Conservation (phyloP, 2,329 filamentous ascomycete species). For the Cadophora luteo-olivacea region DNA sequence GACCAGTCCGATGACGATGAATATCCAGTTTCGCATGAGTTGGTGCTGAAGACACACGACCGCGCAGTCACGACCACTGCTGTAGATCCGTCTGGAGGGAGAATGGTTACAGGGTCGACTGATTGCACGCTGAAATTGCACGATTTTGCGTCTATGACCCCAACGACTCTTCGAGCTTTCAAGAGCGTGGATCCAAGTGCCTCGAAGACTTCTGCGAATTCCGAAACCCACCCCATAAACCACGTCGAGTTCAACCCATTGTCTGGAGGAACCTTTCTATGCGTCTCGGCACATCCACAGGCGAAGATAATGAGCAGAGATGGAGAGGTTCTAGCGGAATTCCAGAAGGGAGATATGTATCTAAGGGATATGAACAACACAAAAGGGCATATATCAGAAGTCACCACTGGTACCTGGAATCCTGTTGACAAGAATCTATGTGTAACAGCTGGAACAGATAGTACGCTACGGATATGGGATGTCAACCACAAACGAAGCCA, state of each 20-base stretch:
- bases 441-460: slow-evolving; percentile 92
- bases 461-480: slow-evolving; percentile 96
- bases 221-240: slow-evolving; percentile 88
- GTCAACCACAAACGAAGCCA: slow-evolving; percentile 89
- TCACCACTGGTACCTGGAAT: slow-evolving; percentile 90
- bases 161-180: slow-evolving; percentile 92
- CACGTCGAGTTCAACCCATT: slow-evolving; percentile 86
- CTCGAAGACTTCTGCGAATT: slow-evolving; percentile 71
- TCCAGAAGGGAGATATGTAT: slow-evolving; percentile 98
- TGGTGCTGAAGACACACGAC: slow-evolving; percentile 91
- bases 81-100: slow-evolving; percentile 82
- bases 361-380: slow-evolving; percentile 96
- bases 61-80: slow-evolving; percentile 84
- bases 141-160: slow-evolving; percentile 95
- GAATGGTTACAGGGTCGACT: slow-evolving; percentile 87
- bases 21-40: slow-evolving; percentile 90
- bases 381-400: slow-evolving; percentile 93
- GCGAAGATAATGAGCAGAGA: slow-evolving; percentile 89
- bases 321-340: slow-evolving; percentile 84
- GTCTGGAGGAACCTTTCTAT: slow-evolving; percentile 81
- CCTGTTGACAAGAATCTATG: slow-evolving; percentile 84
- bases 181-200: slow-evolving; percentile 87
- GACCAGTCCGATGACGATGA: slow-evolving; percentile 78
- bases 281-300: slow-evolving; percentile 87
- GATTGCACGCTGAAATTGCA: slow-evolving; percentile 93